Evolutionary conservation across 345 rosid species (phyloP).

Genomic region (Noccaea bulbosa): DNA sequence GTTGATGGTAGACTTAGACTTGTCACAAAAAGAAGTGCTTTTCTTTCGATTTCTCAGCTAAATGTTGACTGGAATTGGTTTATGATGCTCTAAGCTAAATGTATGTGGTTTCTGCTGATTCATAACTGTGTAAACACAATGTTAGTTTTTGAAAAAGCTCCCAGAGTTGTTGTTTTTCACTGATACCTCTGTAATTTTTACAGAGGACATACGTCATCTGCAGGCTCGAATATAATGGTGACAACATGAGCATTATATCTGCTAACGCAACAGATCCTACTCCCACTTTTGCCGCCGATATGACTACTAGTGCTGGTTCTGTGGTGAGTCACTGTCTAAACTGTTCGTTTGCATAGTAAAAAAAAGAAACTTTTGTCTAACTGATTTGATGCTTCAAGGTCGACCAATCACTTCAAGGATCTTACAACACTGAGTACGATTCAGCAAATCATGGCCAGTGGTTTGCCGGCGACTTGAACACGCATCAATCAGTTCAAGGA

Average conservation of each 20-base stretch:
- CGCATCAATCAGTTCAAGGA: slow-evolving; percentile 5
- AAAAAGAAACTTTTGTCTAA: not conserved
- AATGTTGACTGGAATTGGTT: no score
- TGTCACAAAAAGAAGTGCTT: no score
- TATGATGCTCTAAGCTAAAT: no score
- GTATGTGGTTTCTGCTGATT: no score
- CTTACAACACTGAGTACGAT: slow-evolving; percentile 18
- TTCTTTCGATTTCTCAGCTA: no score
- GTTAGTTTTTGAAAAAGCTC: not conserved
- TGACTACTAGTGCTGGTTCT: slow-evolving; percentile 30
- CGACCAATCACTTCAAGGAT: slow-evolving; percentile 30
- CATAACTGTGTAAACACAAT: no score
- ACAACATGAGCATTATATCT: not conserved
- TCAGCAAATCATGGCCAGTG: slow-evolving; percentile 1
- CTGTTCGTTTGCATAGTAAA: not conserved
- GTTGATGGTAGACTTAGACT: no score
- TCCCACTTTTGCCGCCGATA: not conserved
- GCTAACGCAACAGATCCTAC: not conserved
- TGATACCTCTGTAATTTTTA: not conserved
- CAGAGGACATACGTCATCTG: slow-evolving; percentile 35
- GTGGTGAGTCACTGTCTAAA: slow-evolving; percentile 36
- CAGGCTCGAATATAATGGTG: slow-evolving; percentile 39
- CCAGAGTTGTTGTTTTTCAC: not conserved
- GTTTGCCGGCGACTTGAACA: not conserved
- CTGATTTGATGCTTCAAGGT: slow-evolving; percentile 20